These are phyloP conservation scores for Cylindrotheca fusiformis DNA, from an alignment of 108 stramenopile genomes.

Conservation along the genomic window DNA sequence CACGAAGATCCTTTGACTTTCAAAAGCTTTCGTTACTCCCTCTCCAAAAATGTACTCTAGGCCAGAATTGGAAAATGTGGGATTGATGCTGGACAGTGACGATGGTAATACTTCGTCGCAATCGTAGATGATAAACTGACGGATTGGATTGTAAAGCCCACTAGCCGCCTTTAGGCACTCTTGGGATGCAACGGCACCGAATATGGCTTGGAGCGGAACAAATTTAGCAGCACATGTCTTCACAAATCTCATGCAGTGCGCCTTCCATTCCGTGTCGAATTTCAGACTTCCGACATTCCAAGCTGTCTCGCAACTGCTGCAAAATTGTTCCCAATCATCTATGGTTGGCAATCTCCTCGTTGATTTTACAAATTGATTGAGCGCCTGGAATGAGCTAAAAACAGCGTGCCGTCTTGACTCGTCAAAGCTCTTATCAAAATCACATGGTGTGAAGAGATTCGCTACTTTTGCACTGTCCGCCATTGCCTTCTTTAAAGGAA, in stretches of 20 bases:
- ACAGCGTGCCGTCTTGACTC: slow-evolving; percentile 48
- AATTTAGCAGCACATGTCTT: slow-evolving; percentile 70
- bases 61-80: slow-evolving; percentile 18
- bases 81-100: slow-evolving; percentile 2
- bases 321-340: slow-evolving; percentile 20
- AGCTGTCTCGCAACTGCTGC: too few relatives aligned
- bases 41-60: slow-evolving; percentile 63
- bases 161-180: slow-evolving; percentile 83
- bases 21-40: slow-evolving; percentile 33
- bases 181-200: slow-evolving; percentile 82
- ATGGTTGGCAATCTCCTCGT: slow-evolving; percentile 39
- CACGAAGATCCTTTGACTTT: slow-evolving; percentile 78
- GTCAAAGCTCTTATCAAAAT: slow-evolving; percentile 86
- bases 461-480: slow-evolving; percentile 13
- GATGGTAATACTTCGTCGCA: slow-evolving; percentile 77
- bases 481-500: slow-evolving; percentile 50
- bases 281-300: not conserved
- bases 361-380: slow-evolving; percentile 51
- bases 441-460: slow-evolving; percentile 75
- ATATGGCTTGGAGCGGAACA: slow-evolving; percentile 70
- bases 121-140: slow-evolving; percentile 86
- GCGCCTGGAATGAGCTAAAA: slow-evolving; percentile 60
- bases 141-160: slow-evolving; percentile 82
- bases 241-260: slow-evolving; percentile 38
- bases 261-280: slow-evolving; percentile 1